A percentile compares a stretch with the other conserved stretches of the same genome.
These are phyloP conservation scores for Fusarium nisikadoi DNA, from an alignment of 2,329 filamentous ascomycete genomes.

Conservation along the genomic window DNA sequence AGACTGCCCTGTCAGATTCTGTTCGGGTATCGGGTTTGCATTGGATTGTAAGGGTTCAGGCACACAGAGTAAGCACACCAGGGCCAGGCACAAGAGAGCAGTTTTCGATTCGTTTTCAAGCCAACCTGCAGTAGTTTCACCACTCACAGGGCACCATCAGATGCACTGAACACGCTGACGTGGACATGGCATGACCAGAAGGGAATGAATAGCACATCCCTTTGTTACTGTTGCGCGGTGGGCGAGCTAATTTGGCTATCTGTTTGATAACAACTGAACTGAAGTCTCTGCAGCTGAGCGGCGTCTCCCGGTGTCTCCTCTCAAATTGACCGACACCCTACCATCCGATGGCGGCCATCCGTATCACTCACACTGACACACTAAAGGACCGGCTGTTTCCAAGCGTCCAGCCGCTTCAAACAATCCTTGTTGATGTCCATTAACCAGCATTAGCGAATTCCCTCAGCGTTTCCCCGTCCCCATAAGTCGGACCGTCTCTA, in stretches of 20 bases:
- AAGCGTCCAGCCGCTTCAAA: conserved; percentile 1
- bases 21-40: conserved; percentile 27
- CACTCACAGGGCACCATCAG: background rate
- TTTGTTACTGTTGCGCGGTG: background rate
- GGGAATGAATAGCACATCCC: background rate
- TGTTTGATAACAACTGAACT: conserved; percentile 3
- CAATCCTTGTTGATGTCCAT: conserved; percentile 24
- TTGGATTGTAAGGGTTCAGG: conserved; percentile 17
- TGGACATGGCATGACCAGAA: conserved; percentile 34
- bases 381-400: conserved; percentile 1
- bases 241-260: background rate
- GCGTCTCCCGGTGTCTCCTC: background rate
- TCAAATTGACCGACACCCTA: conserved; percentile 12
- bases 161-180: conserved; percentile 28
- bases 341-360: conserved; percentile 1
- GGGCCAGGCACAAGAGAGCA: conserved; percentile 15
- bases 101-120: conserved; percentile 1
- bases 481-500: conserved; percentile 25
- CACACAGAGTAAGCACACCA: background rate
- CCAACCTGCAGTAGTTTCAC: conserved; percentile 15
- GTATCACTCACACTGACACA: background rate
- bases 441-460: conserved; percentile 8
- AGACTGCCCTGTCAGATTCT: conserved; percentile 13
- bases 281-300: conserved; percentile 16
- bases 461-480: conserved; percentile 5